Conservation (phyloP, 1,284 basidiomycete genomes). For the Tilletia caries region DNA sequence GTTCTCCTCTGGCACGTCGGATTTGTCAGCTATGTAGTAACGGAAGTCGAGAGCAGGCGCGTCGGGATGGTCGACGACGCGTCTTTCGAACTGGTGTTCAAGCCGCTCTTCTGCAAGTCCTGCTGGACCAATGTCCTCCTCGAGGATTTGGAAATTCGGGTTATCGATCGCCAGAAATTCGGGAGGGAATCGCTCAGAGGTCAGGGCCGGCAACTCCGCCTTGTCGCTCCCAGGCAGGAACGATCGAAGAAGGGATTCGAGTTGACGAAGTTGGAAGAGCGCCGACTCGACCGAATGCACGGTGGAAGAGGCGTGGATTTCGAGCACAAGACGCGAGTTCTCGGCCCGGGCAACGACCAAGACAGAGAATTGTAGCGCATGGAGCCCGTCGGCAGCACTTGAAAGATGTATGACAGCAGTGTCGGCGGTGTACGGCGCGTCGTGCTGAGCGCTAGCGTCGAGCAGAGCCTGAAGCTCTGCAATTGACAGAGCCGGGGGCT, state of each 20-base stretch:
- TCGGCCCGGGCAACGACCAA: neutral
- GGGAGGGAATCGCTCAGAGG: constrained; percentile 26
- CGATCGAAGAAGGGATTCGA: constrained; percentile 29
- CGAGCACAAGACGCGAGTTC: neutral
- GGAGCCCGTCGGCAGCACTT: neutral
- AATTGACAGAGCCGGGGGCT: neutral
- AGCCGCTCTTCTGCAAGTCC: constrained; percentile 37
- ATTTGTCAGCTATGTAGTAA: constrained; percentile 27
- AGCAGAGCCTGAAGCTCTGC: constrained; percentile 23
- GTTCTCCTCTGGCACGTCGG: neutral
- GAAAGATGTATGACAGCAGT: neutral
- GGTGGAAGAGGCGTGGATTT: constrained; percentile 22
- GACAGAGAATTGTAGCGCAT: neutral
- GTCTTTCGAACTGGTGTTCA: constrained; percentile 37
- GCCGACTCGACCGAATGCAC: constrained; percentile 37
- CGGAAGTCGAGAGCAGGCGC: constrained; percentile 42
- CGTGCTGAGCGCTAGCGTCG: constrained; percentile 1
- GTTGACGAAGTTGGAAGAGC: constrained; percentile 29
- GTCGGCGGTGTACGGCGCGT: neutral
- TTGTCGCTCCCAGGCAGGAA: constrained; percentile 20
- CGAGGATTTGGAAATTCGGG: constrained; percentile 7
- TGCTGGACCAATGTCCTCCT: constrained; percentile 18
- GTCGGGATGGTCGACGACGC: constrained; percentile 27
- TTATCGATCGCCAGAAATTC: constrained; percentile 35
- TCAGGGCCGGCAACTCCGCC: constrained; percentile 23